phyloP scores from a whole-genome alignment of 495 filamentous ascomycete genomes.

The Aspergillus nanangensis region DNA sequence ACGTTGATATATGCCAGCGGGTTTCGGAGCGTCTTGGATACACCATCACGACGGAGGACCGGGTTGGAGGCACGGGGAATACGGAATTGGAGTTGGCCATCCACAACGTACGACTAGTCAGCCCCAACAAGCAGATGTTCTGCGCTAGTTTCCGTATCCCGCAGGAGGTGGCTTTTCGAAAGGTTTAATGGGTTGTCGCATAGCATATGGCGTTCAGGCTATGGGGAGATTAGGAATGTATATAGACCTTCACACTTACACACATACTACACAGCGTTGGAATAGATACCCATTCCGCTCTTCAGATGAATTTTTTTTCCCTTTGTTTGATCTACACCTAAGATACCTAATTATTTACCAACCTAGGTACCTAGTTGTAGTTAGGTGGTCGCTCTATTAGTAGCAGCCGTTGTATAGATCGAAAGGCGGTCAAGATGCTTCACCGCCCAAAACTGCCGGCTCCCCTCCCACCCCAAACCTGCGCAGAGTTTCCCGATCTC shows the following conservation, averaged over 20 bases:
- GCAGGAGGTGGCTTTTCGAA: constrained; percentile 67
- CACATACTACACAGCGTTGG: too few relatives aligned
- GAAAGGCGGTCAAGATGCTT: constrained; percentile 3
- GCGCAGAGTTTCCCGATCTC: neutral
- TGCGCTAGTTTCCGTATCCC: constrained; percentile 90
- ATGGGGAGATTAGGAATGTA: constrained; percentile 2
- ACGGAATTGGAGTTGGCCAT: constrained; percentile 56
- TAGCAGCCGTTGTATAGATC: neutral
- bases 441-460: constrained; percentile 14
- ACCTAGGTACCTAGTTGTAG: too few relatives aligned
- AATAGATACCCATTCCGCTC: constrained; percentile 11
- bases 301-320: neutral
- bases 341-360: too few relatives aligned
- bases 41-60: constrained; percentile 54
- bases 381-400: too few relatives aligned
- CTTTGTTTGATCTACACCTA: too few relatives aligned
- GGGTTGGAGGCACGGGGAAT: constrained; percentile 37
- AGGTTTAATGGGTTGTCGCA: constrained; percentile 11
- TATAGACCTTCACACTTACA: constrained; percentile 7
- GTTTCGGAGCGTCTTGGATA: constrained; percentile 59
- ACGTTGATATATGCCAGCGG: constrained; percentile 62
- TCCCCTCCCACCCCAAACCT: too few relatives aligned
- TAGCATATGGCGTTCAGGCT: constrained; percentile 16
- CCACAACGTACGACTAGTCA: constrained; percentile 79
- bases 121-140: constrained; percentile 93